Evolutionary conservation across 2,329 filamentous ascomycete genomes (phyloP).

Genomic region (Verticillium nonalfalfae): DNA sequence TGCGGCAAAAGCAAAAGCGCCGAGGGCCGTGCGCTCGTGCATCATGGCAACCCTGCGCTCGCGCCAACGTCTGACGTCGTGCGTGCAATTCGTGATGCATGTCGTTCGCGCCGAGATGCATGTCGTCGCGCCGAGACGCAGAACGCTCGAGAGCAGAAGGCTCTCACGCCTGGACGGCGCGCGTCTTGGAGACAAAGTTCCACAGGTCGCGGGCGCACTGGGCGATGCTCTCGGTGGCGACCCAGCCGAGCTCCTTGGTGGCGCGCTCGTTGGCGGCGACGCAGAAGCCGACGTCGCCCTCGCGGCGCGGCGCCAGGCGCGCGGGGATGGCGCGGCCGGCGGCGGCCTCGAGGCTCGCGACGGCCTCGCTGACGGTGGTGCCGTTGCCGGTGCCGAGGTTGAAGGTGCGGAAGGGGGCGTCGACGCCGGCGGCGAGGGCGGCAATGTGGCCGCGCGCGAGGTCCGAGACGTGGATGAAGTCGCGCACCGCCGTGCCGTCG

Average conservation of each 20-base stretch:
- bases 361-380: slow-evolving; percentile 36
- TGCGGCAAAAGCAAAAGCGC: neutral
- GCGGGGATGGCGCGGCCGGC: slow-evolving; percentile 28
- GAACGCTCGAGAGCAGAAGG: neutral
- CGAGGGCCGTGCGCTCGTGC: neutral
- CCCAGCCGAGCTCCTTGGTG: slow-evolving; percentile 34
- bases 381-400: slow-evolving; percentile 40
- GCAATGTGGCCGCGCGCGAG: slow-evolving; percentile 59
- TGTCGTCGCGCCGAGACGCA: too few species aligned
- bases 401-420: slow-evolving; percentile 29
- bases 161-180: neutral
- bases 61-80: neutral
- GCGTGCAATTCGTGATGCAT: too few species aligned
- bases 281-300: slow-evolving; percentile 36
- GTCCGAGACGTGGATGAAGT: slow-evolving; percentile 64
- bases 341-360: slow-evolving; percentile 29
- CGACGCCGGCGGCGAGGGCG: slow-evolving; percentile 35
- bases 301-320: slow-evolving; percentile 26
- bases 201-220: slow-evolving; percentile 25
- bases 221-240: slow-evolving; percentile 20
- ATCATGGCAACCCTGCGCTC: neutral
- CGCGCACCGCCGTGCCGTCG: slow-evolving; percentile 60
- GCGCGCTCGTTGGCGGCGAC: slow-evolving; percentile 34
- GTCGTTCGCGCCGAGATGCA: too few species aligned
- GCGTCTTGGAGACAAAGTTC: slow-evolving; percentile 20